Percentiles rank a stretch among this genome's conserved stretches.
phyloP scores from a whole-genome alignment of 352 stramenopile species.

The Globisporangium cederbergense region DNA sequence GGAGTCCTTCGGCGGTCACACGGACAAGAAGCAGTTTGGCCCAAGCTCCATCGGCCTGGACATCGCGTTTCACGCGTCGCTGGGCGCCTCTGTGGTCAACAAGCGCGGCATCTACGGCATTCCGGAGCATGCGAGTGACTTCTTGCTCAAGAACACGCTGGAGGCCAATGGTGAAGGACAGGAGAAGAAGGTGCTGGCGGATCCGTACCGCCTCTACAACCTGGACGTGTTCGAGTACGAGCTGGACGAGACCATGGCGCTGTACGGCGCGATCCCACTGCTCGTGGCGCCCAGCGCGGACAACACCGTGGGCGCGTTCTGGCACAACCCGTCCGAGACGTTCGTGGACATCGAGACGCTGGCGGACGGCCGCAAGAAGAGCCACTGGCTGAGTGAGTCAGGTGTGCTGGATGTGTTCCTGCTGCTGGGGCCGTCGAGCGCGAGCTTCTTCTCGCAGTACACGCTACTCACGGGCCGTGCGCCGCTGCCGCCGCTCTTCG shows the following conservation, averaged over 20 bases:
- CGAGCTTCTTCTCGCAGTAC: conserved; percentile 91
- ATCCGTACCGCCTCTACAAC: conserved; percentile 99
- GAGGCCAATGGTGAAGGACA: conserved; percentile 13
- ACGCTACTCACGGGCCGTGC: conserved; percentile 90
- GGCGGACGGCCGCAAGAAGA: conserved; percentile 46
- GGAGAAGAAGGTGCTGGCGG: conserved; percentile 42
- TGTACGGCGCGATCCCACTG: conserved; percentile 92
- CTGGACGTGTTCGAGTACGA: conserved; percentile 99
- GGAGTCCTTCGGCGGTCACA: conserved; percentile 95
- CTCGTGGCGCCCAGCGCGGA: conserved; percentile 59
- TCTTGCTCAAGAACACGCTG: conserved; percentile 93
- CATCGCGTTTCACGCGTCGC: conserved; percentile 87
- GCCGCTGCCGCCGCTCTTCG: conserved; percentile 94
- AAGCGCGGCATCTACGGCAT: conserved; percentile 93
- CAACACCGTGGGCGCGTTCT: conserved; percentile 95
- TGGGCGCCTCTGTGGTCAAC: conserved; percentile 22
- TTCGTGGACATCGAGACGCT: conserved; percentile 95
- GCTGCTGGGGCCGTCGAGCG: conserved; percentile 85
- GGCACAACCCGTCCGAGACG: conserved; percentile 98
- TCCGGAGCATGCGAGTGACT: conserved; percentile 95
- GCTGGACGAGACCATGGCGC: conserved; percentile 97
- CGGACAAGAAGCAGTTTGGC: conserved; percentile 76
- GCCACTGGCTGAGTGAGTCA: conserved; percentile 94
- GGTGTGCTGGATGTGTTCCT: conserved; percentile 97
- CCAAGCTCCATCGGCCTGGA: conserved; percentile 96